Percentiles rank a stretch among this genome's conserved stretches.
These are phyloP conservation scores for Perkinsus olseni DNA, from an alignment of 169 alveolate genomes.

Conservation along the genomic window DNA sequence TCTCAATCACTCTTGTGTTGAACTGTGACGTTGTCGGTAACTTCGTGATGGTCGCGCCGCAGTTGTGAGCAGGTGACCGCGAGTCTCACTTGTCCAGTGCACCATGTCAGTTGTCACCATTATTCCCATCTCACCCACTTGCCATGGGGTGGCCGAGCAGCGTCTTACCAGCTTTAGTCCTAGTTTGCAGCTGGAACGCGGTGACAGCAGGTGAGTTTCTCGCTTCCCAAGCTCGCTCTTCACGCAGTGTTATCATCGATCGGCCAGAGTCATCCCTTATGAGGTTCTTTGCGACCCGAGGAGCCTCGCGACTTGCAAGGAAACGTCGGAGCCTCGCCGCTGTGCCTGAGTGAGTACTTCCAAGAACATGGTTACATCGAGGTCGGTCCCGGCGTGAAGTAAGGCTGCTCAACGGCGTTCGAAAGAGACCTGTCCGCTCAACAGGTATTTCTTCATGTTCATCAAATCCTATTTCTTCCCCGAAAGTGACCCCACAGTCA, in stretches of 20 bases:
- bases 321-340: neutral
- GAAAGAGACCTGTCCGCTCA: neutral
- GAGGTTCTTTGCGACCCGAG: neutral
- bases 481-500: neutral
- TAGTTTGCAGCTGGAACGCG: too few species aligned
- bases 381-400: neutral
- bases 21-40: too few species aligned
- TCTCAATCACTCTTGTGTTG: too few species aligned
- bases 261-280: neutral
- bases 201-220: too few species aligned
- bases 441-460: neutral
- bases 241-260: neutral
- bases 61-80: too few species aligned
- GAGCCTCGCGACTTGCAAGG: neutral
- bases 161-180: too few species aligned
- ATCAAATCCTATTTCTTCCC: neutral
- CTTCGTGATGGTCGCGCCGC: too few species aligned
- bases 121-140: too few species aligned
- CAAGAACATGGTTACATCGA: neutral
- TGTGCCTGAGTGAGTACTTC: neutral
- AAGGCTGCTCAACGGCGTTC: neutral
- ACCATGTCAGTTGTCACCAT: too few species aligned
- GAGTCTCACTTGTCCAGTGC: too few species aligned
- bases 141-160: too few species aligned
- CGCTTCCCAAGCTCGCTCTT: too few species aligned